Evolutionary conservation across 768 basidiomycete genomes (phyloP).

Genomic region (Tubosaeta sp.): DNA sequence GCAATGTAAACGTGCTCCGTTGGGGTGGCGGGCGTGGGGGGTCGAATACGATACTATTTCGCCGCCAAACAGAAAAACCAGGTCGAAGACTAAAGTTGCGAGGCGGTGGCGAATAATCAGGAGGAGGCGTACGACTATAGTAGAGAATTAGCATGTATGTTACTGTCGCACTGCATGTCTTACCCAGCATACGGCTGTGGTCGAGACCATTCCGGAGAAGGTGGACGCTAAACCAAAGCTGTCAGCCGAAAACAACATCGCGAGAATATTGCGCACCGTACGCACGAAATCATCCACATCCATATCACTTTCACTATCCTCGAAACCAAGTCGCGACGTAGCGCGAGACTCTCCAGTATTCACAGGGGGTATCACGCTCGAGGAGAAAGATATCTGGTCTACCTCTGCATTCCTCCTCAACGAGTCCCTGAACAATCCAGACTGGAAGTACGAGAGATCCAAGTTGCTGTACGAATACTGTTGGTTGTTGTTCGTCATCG

Average conservation of each 20-base stretch:
- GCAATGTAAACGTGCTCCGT: slow-evolving; percentile 10
- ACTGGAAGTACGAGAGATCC: slow-evolving; percentile 30
- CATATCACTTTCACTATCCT: slow-evolving; percentile 28
- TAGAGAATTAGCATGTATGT: neutral
- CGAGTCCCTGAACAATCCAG: slow-evolving; percentile 32
- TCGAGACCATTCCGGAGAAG: slow-evolving; percentile 24
- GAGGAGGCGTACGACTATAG: slow-evolving; percentile 22
- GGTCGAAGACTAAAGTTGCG: slow-evolving; percentile 16
- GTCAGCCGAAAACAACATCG: slow-evolving; percentile 4
- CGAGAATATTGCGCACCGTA: slow-evolving; percentile 7
- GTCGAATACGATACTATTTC: slow-evolving; percentile 8
- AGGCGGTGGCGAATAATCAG: slow-evolving; percentile 18
- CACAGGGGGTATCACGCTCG: slow-evolving; percentile 1
- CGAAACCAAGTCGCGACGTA: slow-evolving; percentile 11
- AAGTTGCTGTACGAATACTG: slow-evolving; percentile 28
- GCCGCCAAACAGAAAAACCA: slow-evolving; percentile 12
- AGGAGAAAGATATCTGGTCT: slow-evolving; percentile 15
- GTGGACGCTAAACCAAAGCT: slow-evolving; percentile 17
- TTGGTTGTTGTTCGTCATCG: slow-evolving; percentile 7
- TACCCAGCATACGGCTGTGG: slow-evolving; percentile 27
- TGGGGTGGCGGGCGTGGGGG: slow-evolving; percentile 9
- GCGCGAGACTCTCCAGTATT: slow-evolving; percentile 11
- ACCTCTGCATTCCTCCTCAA: slow-evolving; percentile 25
- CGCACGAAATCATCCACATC: slow-evolving; percentile 20
- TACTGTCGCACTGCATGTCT: neutral